Evolutionary conservation across 2,329 filamentous ascomycete species (phyloP), one percentile per base, ranked within the genome.

Genomic region (Exophiala xenobiotica): DNA sequence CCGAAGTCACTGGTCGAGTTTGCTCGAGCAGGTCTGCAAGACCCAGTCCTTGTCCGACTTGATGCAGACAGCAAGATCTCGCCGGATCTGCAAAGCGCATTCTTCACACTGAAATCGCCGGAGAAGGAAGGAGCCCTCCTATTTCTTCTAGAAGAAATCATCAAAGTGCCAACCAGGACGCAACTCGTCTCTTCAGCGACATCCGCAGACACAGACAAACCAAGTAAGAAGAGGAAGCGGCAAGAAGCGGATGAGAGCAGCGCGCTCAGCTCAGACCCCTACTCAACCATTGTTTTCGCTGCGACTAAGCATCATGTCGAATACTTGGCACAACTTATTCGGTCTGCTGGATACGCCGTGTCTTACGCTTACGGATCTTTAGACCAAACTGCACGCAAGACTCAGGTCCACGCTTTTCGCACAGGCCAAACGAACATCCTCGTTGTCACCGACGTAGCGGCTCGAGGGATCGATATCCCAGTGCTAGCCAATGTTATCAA

Each of bases 271-370:
- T 72, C 74, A 24, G 93, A 90, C 0, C 81, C 88, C 53, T 86
- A 96, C 67, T 96, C 93, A 0, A 99, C 95, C 0, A 96, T 99
- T 61, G 77, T 99, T 3, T 99, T 99, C 65, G 83, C 89, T 0
- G 88, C 92, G 1, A 97, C 93, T 0, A 97, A 99, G 67, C 93
- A 99, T 70, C 90, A 96, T 65, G 93, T 99, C 46, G 95, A 99
- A 63, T 99, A 97, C 65, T 73, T 99, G 3, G 83, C 88, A 31
- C 81, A 82, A 37, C 72, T 99, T n/a, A 77, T 99, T n/a, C 79
- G 80, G 20, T 75, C 86, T 46, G 83, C 87, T 12, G 92, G 91
- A 1, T 99, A 92, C 66, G 83, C 91, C 2, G 88, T 93, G 0
- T 96, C 93, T 3, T 93, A 96, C 66, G 90, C 90, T 11, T 99